These are phyloP conservation scores for apple (Malus domestica) DNA, from an alignment of 306 rosid species.

Conservation along the genomic window DNA sequence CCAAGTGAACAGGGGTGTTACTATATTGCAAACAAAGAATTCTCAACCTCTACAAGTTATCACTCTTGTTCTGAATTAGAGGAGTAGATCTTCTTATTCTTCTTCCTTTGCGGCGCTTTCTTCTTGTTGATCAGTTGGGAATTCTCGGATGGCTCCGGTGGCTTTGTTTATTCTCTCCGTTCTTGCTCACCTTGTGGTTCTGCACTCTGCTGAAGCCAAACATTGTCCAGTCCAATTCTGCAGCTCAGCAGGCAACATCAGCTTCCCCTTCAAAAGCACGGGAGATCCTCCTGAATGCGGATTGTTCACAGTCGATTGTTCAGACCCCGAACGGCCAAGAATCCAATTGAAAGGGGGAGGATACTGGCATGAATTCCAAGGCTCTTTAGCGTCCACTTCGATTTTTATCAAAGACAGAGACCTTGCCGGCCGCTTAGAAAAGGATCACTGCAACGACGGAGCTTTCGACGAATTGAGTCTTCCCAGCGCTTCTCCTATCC, in stretches of 20 bases:
- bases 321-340: accelerated
- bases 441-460: background rate
- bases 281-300: background rate
- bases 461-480: background rate
- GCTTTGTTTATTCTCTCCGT: background rate
- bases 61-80: background rate
- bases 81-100: background rate
- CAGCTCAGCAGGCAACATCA: accelerated
- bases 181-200: conserved; percentile 7
- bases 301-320: background rate
- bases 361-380: background rate
- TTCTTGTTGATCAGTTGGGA: background rate
- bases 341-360: background rate
- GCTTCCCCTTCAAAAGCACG: background rate
- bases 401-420: accelerated
- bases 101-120: background rate
- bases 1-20: no score
- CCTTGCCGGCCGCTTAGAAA: background rate
- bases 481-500: background rate
- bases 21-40: no score
- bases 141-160: conserved; percentile 4
- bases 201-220: background rate
- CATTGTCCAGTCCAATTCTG: background rate
- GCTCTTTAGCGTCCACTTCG: no score
- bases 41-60: background rate